Base-by-base conservation (phyloP, 371 early-diverging fungal species). In the Mortierella sp. region DNA sequence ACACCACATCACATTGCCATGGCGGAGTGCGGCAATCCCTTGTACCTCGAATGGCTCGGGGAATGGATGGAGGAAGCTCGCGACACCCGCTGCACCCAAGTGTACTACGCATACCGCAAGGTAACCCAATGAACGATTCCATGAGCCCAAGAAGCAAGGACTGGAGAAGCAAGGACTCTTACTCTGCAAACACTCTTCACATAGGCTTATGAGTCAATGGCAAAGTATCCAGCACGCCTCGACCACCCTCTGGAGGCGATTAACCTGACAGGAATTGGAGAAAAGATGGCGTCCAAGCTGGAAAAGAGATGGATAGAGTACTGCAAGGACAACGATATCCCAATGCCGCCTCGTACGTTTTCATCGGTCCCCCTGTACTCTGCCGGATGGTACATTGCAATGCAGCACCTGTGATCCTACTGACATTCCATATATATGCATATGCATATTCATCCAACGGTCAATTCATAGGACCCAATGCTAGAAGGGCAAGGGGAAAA, bases 181-280 rank as follows among this genome's bases (percentile, higher is more conserved):
- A 34, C 34, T 10, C 4, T 34, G 34, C 34, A 10, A 10, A 34
- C 10, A 34, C n/a, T 34, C 34, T 34, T 34, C 34, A 34, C 10
- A 34, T 63, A 90, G 92, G 92, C 92, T 2, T 81, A 82, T 57
- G 86, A 87, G n/a, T 86, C 89, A 1, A 65, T 92, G 57, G 71
- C 70, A 1, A 83, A 81, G 60, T 90, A 86, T 58, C 88, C 90
- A 21, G 64, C 81, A 4, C 46, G 64, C 0, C 84, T 91, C 41
- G 56, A 57, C 0, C 86, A 89, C 29, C 88, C 90, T 21, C 49
- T 59, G 0, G 88, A 91, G 60, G 83, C 90, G 0, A 17, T 67
- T 14, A 63, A 77, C 50, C 80, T 93, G 14, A 67, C 82, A 16
- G 88, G 90, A 6, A 85, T 93, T 56, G 94, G 94, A 16, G 82